phyloP scores from a whole-genome alignment of 169 alveolate species.

The Babesia divergens region DNA sequence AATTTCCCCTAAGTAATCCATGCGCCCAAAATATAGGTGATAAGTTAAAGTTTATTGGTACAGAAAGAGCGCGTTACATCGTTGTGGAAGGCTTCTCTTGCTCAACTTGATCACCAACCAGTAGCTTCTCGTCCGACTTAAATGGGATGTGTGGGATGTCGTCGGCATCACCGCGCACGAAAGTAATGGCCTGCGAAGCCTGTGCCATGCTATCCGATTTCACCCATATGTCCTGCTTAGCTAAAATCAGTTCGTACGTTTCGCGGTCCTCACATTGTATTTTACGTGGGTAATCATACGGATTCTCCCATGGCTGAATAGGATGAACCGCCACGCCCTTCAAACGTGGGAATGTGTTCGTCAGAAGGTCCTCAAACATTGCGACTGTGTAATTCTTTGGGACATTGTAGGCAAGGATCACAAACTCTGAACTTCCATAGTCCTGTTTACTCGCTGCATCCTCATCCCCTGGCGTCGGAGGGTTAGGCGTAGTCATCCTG shows the following conservation, averaged over 20 bases:
- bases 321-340: conserved; percentile 1
- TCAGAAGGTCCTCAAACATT: conserved; percentile 18
- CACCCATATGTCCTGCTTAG: conserved; percentile 29
- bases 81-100: no score
- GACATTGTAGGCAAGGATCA: conserved; percentile 49
- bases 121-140: conserved; percentile 41
- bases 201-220: neutral
- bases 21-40: no score
- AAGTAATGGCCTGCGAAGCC: conserved; percentile 24
- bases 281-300: conserved; percentile 18
- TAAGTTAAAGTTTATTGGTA: no score
- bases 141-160: conserved; percentile 54
- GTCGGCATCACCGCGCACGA: conserved; percentile 40
- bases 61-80: no score
- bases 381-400: conserved; percentile 28
- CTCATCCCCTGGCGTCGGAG: no score
- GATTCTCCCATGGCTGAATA: conserved; percentile 55
- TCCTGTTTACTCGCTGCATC: no score
- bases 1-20: no score
- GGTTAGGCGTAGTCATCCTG: no score
- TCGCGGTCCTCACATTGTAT: conserved; percentile 7
- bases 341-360: neutral
- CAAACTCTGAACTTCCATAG: no score
- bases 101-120: conserved; percentile 9
- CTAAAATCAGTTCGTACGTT: conserved; percentile 15